phyloP scores from a whole-genome alignment of 2,329 filamentous ascomycete genomes.

The Apiospora marii region DNA sequence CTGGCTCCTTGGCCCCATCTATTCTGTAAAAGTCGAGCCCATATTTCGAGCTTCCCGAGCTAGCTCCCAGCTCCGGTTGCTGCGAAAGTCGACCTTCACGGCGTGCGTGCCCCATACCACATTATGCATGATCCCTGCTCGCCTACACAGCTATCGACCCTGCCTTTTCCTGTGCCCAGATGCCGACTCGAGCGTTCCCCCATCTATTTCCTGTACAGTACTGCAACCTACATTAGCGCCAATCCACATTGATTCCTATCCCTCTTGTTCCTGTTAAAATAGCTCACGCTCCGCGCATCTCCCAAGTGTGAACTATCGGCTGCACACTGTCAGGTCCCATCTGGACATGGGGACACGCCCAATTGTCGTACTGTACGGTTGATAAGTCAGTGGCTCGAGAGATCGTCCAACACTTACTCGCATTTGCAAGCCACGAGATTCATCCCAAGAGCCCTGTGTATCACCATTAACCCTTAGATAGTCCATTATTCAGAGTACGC shows the following conservation, averaged over 20 bases:
- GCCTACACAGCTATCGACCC: not conserved
- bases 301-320: slow-evolving; percentile 9
- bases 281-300: slow-evolving; percentile 8
- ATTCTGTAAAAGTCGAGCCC: slow-evolving; percentile 5
- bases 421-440: slow-evolving; percentile 20
- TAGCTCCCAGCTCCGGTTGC: slow-evolving; percentile 20
- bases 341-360: not conserved
- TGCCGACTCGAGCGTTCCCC: slow-evolving; percentile 9
- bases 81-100: not conserved
- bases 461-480: not conserved
- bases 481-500: slow-evolving; percentile 3
- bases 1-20: slow-evolving; percentile 4
- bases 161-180: slow-evolving; percentile 7
- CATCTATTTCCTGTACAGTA: slow-evolving; percentile 16
- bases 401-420: slow-evolving; percentile 15
- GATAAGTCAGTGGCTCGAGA: slow-evolving; percentile 15
- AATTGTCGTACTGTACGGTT: slow-evolving; percentile 14
- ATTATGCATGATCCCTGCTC: slow-evolving; percentile 10
- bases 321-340: not conserved
- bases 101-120: slow-evolving; percentile 10
- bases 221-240: slow-evolving; percentile 9
- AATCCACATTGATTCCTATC: slow-evolving; percentile 12
- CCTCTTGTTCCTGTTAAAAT: slow-evolving; percentile 17
- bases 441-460: slow-evolving; percentile 11
- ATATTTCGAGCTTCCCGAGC: slow-evolving; percentile 20